These are phyloP conservation scores for Spathaspora sp. DNA, from an alignment of 805 yeast species.

Conservation along the genomic window DNA sequence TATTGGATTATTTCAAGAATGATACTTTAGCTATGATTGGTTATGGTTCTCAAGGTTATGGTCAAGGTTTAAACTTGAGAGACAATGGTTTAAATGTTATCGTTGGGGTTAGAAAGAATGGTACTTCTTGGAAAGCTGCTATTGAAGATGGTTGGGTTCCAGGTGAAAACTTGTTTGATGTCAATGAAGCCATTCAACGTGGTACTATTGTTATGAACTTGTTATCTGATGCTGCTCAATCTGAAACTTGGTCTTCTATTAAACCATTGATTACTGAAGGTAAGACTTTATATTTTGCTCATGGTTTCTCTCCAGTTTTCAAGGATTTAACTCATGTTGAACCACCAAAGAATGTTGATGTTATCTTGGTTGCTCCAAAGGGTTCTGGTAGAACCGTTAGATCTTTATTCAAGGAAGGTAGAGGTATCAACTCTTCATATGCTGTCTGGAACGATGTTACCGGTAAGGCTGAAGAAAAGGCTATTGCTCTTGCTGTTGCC, in stretches of 20 bases:
- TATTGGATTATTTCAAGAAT: slow-evolving; percentile 93
- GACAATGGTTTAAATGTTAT: slow-evolving; percentile 98
- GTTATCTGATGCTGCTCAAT: slow-evolving; percentile 98
- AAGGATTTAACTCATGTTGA: slow-evolving; percentile 95
- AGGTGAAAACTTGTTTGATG: slow-evolving; percentile 96
- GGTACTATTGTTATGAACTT: slow-evolving; percentile 98
- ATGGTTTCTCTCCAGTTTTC: slow-evolving; percentile 99
- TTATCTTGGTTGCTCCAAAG: slow-evolving; percentile 98
- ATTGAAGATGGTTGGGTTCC: slow-evolving; percentile 99
- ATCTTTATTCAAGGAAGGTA: slow-evolving; percentile 98
- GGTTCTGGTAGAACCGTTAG: slow-evolving; percentile 99
- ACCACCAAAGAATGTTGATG: slow-evolving; percentile 92
- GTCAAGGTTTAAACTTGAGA: slow-evolving; percentile 98
- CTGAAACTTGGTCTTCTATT: slow-evolving; percentile 90
- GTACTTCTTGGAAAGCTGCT: slow-evolving; percentile 99
- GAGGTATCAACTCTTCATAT: slow-evolving; percentile 99
- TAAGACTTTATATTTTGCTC: slow-evolving; percentile 97
- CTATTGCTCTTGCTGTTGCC: slow-evolving; percentile 97
- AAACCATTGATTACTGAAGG: slow-evolving; percentile 93
- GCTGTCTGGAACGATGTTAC: slow-evolving; percentile 99
- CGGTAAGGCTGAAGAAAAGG: slow-evolving; percentile 99
- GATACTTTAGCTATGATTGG: slow-evolving; percentile 97
- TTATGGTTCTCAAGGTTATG: slow-evolving; percentile 99
- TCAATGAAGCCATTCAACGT: slow-evolving; percentile 83
- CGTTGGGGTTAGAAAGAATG: slow-evolving; percentile 96